phyloP scores from a whole-genome alignment of 2,329 filamentous ascomycete genomes.

The Pseudocercospora fijiensis region DNA sequence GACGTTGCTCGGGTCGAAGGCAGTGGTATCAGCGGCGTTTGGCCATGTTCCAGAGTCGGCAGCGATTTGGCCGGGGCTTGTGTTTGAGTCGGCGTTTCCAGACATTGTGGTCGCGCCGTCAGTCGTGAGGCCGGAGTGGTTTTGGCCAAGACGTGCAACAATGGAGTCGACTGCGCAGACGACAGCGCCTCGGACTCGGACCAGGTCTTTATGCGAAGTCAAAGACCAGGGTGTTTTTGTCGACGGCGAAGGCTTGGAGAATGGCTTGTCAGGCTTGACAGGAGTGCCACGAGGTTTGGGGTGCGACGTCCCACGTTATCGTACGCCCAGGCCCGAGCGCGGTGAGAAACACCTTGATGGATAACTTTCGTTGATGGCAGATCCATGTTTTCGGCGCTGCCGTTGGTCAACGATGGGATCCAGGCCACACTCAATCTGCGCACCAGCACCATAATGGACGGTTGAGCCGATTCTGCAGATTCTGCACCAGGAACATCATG shows the following conservation, averaged over 20 bases:
- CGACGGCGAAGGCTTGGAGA: slow-evolving; percentile 1
- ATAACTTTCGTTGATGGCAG: neutral
- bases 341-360: slow-evolving; percentile 28
- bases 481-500: neutral
- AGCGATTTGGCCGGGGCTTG: slow-evolving; percentile 12
- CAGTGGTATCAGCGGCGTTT: slow-evolving; percentile 1
- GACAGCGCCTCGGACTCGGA: neutral
- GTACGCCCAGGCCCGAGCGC: slow-evolving; percentile 8
- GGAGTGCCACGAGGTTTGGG: slow-evolving; percentile 20
- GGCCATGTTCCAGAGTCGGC: slow-evolving; percentile 7
- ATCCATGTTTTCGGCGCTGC: slow-evolving; percentile 7
- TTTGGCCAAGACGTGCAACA: neutral
- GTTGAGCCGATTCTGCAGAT: neutral
- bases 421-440: slow-evolving; percentile 7
- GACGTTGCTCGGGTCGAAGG: slow-evolving; percentile 18
- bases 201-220: neutral
- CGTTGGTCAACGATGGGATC: slow-evolving; percentile 10
- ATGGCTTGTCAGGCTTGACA: neutral
- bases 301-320: slow-evolving; percentile 18
- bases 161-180: neutral
- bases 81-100: slow-evolving; percentile 13
- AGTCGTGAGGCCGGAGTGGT: neutral
- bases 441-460: slow-evolving; percentile 13
- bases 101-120: neutral
- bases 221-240: neutral